Conservation (phyloP, 2,329 filamentous ascomycete genomes). For the Westerdykella ornata region DNA sequence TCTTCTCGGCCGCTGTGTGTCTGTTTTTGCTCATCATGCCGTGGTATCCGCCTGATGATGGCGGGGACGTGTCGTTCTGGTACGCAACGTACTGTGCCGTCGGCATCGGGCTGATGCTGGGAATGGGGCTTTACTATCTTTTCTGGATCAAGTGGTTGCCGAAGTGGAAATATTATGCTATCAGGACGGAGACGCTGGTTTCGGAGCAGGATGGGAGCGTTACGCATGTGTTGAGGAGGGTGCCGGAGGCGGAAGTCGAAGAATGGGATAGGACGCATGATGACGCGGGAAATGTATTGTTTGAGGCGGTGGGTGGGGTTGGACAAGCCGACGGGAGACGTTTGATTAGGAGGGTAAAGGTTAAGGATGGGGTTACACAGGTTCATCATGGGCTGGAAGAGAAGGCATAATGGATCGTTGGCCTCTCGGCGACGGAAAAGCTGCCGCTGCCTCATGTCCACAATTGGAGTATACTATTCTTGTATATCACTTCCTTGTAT, state of each 20-base stretch:
- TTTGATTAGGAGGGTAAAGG: slow-evolving; percentile 12
- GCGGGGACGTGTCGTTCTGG: slow-evolving; percentile 65
- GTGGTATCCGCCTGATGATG: slow-evolving; percentile 60
- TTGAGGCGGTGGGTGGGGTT: slow-evolving; percentile 2
- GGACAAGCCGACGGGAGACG: slow-evolving; percentile 4
- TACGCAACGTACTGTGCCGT: slow-evolving; percentile 63
- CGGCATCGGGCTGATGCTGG: slow-evolving; percentile 46
- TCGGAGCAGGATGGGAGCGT: slow-evolving; percentile 24
- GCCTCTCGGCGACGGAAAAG: no score
- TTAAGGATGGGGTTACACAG: slow-evolving; percentile 2
- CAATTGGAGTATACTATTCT: no score
- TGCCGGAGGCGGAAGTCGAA: slow-evolving; percentile 19
- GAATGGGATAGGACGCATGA: slow-evolving; percentile 30
- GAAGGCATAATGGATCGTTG: no score
- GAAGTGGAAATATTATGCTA: slow-evolving; percentile 15
- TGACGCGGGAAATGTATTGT: slow-evolving; percentile 19
- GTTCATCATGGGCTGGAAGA: no score
- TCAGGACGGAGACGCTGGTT: slow-evolving; percentile 23
- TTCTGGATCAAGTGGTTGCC: slow-evolving; percentile 26
- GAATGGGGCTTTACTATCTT: slow-evolving; percentile 20
- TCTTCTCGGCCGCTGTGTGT: slow-evolving; percentile 20
- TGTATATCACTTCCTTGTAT: no score
- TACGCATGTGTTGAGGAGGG: slow-evolving; percentile 19
- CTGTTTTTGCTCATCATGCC: slow-evolving; percentile 56
- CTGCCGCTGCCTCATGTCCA: no score